Conservation (phyloP, 2,329 filamentous ascomycete species). For the Trichophyton equinum region DNA sequence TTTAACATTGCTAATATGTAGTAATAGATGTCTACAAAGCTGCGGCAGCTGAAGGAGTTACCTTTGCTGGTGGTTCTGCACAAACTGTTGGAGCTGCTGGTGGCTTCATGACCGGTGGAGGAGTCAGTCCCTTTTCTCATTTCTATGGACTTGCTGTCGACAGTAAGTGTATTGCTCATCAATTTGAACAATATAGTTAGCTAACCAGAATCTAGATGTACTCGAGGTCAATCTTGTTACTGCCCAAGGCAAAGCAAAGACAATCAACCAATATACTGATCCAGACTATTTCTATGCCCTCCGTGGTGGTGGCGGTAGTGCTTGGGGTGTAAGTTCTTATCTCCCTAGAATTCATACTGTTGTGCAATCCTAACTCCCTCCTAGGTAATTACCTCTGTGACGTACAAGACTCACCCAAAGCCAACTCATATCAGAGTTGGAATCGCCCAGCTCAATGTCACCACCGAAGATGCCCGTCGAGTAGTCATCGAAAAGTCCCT, state of each 20-base stretch:
- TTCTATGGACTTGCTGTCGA: constrained; percentile 20
- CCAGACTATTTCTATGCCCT: constrained; percentile 20
- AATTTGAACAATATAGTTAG: too few species aligned
- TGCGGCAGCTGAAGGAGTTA: constrained; percentile 15
- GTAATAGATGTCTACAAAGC: constrained; percentile 17
- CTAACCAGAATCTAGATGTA: constrained; percentile 12
- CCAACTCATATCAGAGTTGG: constrained; percentile 21
- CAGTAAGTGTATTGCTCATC: constrained; percentile 12
- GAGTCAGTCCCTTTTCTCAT: constrained; percentile 19
- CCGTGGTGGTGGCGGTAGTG: constrained; percentile 18
- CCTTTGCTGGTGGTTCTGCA: constrained; percentile 18
- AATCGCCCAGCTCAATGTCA: constrained; percentile 19
- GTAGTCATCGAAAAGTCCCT: constrained; percentile 16
- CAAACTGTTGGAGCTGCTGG: constrained; percentile 20
- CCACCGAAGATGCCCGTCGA: constrained; percentile 13
- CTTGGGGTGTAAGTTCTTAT: constrained; percentile 17
- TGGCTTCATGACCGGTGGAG: constrained; percentile 20
- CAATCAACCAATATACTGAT: constrained; percentile 18
- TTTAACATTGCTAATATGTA: neutral
- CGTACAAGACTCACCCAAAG: constrained; percentile 18
- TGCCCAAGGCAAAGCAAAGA: constrained; percentile 13
- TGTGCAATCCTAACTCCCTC: neutral
- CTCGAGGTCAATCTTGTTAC: constrained; percentile 17
- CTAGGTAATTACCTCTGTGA: constrained; percentile 17
- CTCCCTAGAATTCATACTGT: neutral